Conservation (phyloP, 495 filamentous ascomycete species). For the Amniculicola lignicola region DNA sequence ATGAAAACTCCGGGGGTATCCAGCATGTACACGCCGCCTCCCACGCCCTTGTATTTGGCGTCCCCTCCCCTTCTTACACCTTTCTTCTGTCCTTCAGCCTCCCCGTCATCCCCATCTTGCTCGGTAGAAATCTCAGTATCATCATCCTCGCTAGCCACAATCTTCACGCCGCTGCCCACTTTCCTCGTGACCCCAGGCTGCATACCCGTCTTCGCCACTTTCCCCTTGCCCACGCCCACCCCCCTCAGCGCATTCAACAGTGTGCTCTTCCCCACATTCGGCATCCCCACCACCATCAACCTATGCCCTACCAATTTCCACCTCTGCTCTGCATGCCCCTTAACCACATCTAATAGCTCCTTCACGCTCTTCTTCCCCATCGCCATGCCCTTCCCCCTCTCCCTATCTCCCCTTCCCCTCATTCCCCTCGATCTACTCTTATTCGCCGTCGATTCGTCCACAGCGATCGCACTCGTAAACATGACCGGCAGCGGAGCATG, state of each 20-base stretch:
- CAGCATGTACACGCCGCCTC: constrained; percentile 59
- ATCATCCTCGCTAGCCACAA: constrained; percentile 55
- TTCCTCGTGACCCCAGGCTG: constrained; percentile 89
- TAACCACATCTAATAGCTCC: constrained; percentile 45
- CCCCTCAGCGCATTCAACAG: constrained; percentile 81
- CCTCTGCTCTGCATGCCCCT: constrained; percentile 45
- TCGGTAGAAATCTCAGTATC: too few species aligned
- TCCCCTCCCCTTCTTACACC: not conserved
- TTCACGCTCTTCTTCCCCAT: not conserved
- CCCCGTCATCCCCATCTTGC: constrained; percentile 32
- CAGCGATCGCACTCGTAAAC: constrained; percentile 7
- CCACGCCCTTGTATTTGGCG: constrained; percentile 13
- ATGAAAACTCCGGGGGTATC: constrained; percentile 88
- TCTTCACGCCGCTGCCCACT: constrained; percentile 76
- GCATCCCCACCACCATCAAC: constrained; percentile 91
- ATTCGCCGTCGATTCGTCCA: too few species aligned
- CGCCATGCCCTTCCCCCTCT: not conserved
- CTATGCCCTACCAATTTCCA: constrained; percentile 66
- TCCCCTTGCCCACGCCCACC: constrained; percentile 63
- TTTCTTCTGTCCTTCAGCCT: constrained; percentile 8
- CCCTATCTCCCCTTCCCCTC: not conserved
- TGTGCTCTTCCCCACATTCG: constrained; percentile 90
- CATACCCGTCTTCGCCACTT: constrained; percentile 77
- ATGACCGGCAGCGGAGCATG: constrained; percentile 49
- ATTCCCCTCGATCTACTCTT: too few species aligned